Percentiles rank a stretch among this genome's conserved stretches.
Evolutionary conservation across 2,329 filamentous ascomycete species (phyloP).

Genomic region (Pseudovirgaria hyperparasitica): DNA sequence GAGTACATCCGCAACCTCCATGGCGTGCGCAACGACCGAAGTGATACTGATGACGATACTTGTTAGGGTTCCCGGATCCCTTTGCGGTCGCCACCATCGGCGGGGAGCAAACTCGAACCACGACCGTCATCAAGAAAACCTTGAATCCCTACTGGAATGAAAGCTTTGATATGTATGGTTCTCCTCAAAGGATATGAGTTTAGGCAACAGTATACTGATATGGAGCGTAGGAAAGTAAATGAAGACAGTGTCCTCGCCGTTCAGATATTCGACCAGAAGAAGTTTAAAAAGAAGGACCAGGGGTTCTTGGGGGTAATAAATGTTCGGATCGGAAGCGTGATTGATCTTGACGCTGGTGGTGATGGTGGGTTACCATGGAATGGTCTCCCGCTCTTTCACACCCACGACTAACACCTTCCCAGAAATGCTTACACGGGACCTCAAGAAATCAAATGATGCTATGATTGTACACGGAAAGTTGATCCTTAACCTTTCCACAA

Average conservation of each 20-base stretch:
- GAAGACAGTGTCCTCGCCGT: conserved; percentile 96
- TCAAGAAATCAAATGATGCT: conserved; percentile 97
- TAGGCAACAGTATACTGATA: conserved; percentile 12
- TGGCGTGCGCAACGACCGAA: conserved; percentile 4
- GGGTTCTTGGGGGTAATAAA: conserved; percentile 97
- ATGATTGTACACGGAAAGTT: conserved; percentile 95
- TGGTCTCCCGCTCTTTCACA: conserved; percentile 1
- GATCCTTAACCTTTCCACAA: conserved; percentile 91
- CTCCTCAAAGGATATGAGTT: conserved; percentile 5
- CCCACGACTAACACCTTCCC: conserved; percentile 12
- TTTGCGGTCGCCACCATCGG: conserved; percentile 96
- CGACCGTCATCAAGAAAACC: conserved; percentile 90
- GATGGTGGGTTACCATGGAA: conserved; percentile 54
- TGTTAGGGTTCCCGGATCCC: conserved; percentile 82
- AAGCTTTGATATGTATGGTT: conserved; percentile 84
- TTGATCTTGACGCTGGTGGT: conserved; percentile 77
- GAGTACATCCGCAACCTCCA: conserved; percentile 41
- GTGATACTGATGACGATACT: conserved; percentile 16
- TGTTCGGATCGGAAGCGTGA: conserved; percentile 84
- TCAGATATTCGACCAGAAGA: conserved; percentile 99
- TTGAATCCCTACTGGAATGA: conserved; percentile 99
- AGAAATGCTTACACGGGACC: conserved; percentile 95
- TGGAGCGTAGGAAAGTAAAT: conserved; percentile 58
- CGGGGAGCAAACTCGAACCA: conserved; percentile 98
- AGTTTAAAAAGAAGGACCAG: conserved; percentile 99